Evolutionary conservation across 164 flowering plant genomes (phyloP).

Genomic region (Saururus chinensis): DNA sequence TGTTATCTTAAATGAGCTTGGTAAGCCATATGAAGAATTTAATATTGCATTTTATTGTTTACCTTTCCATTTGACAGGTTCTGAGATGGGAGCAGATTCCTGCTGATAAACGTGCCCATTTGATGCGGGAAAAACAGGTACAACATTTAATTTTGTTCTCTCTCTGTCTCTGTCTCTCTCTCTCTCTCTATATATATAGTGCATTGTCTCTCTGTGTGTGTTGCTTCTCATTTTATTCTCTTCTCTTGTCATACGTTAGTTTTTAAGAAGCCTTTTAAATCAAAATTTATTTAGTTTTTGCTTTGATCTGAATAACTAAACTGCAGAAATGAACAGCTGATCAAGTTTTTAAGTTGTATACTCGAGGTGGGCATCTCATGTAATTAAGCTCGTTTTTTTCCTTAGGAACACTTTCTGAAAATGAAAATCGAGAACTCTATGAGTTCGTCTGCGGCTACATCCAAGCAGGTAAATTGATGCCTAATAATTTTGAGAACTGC

Average conservation of each 20-base stretch:
- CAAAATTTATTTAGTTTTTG: no score
- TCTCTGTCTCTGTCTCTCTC: not conserved
- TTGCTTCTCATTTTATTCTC: no score
- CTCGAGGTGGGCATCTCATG: not conserved
- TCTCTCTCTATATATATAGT: no score
- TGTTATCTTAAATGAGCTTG: no score
- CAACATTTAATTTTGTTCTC: not conserved
- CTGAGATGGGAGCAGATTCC: constrained; percentile 79
- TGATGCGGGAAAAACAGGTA: constrained; percentile 81
- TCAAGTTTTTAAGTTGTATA: not conserved
- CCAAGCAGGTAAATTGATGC: constrained; percentile 58
- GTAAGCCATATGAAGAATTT: no score
- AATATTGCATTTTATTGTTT: not conserved
- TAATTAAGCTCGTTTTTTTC: not conserved
- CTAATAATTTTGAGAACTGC: not conserved
- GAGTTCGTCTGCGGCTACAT: constrained; percentile 75
- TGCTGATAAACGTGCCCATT: constrained; percentile 73
- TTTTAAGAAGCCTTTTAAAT: no score
- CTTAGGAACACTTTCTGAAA: constrained; percentile 86
- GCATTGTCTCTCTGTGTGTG: no score
- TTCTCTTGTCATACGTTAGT: no score
- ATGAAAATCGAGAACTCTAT: constrained; percentile 76
- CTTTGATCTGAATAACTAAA: no score
- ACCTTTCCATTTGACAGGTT: constrained; percentile 32
- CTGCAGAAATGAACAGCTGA: not conserved